Base-by-base conservation (phyloP, 2,329 filamentous ascomycete species). In the Monascus ruber region DNA sequence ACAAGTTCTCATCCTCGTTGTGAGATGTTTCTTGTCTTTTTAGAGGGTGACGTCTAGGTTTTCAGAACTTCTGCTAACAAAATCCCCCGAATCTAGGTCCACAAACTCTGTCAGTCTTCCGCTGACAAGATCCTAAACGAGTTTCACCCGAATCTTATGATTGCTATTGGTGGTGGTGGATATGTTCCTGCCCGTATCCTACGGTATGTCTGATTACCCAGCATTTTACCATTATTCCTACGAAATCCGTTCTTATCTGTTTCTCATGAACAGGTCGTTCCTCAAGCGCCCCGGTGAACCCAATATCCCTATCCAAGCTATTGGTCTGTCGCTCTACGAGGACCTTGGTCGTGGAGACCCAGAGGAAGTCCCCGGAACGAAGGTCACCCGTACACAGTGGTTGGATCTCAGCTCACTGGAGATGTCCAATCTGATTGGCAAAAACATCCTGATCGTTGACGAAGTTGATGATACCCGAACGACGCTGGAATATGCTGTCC, bases 281-380 rank as follows among this genome's bases (percentile, higher is more conserved):
- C 83, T 98, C 64, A 95, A 94, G 74, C 77, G 79, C 60, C 74
- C 85, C 43, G 85, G 83, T 52, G 76, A 73, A 46, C 80, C 87
- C 66, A 98, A 98, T 71, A 98, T 98, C 58, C 89, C 91, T 51
- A 98, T 98, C 66, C 91, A 98, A 74, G 91, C 91, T 48, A 98
- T 98, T 63, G 91, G 91, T 36, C 82, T 98, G 48, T 96, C 89
- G 24, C 81, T 98, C 40, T 98, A 98, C 73, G 91, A 98, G 70
- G 74, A 79, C 47, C 81, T 96, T 35, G 70, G 70, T 43, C 72
- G 73, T 46, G 73, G 76, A 42, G 69, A 69, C 37, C 68, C 71
- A 41, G 72, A 85, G 55, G 91, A 98, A 68, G 69, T 74, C 47
- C 81, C 83, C 33, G 89, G 89, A 50, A 95, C 85, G 49, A 91